Evolutionary conservation across 768 basidiomycete genomes (phyloP).

Genomic region (Mycena capillaripes): DNA sequence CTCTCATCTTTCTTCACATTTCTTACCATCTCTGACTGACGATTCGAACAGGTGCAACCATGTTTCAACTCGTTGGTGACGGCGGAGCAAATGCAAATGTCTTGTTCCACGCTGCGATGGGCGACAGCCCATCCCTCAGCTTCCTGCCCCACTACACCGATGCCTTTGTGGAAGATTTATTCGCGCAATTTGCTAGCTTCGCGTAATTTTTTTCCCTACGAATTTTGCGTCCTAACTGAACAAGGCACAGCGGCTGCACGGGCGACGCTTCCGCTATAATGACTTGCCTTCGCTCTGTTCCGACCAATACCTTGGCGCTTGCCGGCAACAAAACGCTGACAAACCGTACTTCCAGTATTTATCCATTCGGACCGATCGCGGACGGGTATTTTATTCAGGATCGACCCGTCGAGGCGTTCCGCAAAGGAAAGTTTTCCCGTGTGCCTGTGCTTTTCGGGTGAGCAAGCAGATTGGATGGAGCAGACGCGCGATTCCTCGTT

Average conservation of each 20-base stretch:
- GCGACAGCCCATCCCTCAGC: conserved; percentile 57
- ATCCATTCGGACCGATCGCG: conserved; percentile 53
- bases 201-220: conserved; percentile 44
- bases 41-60: conserved; percentile 47
- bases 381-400: conserved; percentile 51
- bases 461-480: too few species aligned
- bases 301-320: conserved; percentile 43
- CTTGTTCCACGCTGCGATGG: conserved; percentile 59
- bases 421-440: conserved; percentile 50
- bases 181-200: conserved; percentile 50
- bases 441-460: conserved; percentile 60
- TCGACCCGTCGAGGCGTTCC: conserved; percentile 57
- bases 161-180: conserved; percentile 52
- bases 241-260: conserved; percentile 33
- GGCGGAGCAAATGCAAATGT: conserved; percentile 46
- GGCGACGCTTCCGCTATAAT: conserved; percentile 35
- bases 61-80: conserved; percentile 57
- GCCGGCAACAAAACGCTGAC: conserved; percentile 50
- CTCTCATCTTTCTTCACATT: too few species aligned
- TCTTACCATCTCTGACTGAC: not conserved
- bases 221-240: not conserved
- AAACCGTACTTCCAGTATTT: conserved; percentile 51
- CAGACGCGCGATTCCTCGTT: not conserved
- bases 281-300: conserved; percentile 50
- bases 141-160: conserved; percentile 50